Base-by-base conservation (phyloP, 495 filamentous ascomycete species). In the Neurospora discreta region DNA sequence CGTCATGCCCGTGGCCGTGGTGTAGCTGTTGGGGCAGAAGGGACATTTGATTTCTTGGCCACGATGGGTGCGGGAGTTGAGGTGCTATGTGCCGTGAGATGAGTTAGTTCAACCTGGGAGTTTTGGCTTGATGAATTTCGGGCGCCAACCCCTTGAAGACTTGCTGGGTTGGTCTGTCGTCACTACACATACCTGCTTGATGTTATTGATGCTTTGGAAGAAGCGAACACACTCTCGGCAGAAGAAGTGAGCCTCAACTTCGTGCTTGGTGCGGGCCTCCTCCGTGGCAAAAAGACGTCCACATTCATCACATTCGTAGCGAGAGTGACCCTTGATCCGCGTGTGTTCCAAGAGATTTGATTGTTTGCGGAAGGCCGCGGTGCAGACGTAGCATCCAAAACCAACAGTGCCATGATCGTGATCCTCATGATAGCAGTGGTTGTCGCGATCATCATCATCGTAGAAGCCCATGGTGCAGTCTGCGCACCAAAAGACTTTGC, bases 1-100 rank as follows among this genome's bases (percentile, higher is more conserved):
- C 5, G 73, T 65, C 39, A 82, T 69, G 11, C 80, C 79, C 2
- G 79, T 78, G 1, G 80, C 81, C 0, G 77, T 79, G 4, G 75
- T 38, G 69, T 68, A 79, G 16, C n/a, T 10, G 0, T 38, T 52
- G 23, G 68, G 40, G 75, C 81, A 83, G 69, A 80, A 81, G 13
- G 78, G 80, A 41, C 81, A 83, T 0, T 39, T 15, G 7, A 80
- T 72, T 23, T 69, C 20, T 3, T 46, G 20, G 52, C 75, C 75
- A 38, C 78, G 78, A 58, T 82, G 80, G 46, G 11, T 68, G 15
- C 74, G 68, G 4, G 79, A 80, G 68, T 76, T 74, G 8, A 78
- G 73, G 68, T 82, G 79, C 80, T 81, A 36, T 36, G 33, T 36
- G 38, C 3, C 33, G 11, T 3, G 23, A 0, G 6, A 20, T 0